Base-by-base conservation (phyloP, 257 asterid genomes). In the Gardenia jasminoides region DNA sequence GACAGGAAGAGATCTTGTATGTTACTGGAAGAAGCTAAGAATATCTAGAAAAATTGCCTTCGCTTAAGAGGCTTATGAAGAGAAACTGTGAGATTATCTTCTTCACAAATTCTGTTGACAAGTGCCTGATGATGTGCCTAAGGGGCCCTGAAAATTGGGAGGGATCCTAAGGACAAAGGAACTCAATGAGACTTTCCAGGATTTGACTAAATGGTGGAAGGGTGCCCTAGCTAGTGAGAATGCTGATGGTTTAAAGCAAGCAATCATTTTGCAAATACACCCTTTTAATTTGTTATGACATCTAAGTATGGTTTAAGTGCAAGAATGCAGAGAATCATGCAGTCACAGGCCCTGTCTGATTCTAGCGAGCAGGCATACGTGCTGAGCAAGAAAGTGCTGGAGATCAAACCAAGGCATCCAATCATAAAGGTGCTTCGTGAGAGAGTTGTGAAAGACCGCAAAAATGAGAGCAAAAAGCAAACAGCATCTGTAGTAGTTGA, bases 1-100 rank as follows among this genome's bases (percentile, higher is more conserved):
- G 96, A 69, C 99, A 95, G 90, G 93, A 95, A 79, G 99, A 95
- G 74, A 93, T 95, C 88, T 95, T 93, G 83, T 95, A 95, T 47
- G 91, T 95, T 66, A 93, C 99, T 47, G 98, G 99, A 79, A 74
- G 96, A 43, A 93, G 89, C 92, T 93, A 93, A 89, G 99, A 95
- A 77, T 97, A 95, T 83, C 79, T 95, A 85, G 97, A 93, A 85
- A 93, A 95, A 83, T 95, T 98, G 72, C 99, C 98, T 16, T 95
- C 93, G 97, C 98, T 95, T 2, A 98, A 95, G 83, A 92, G 96
- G 81, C 90, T 95, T 16, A 82, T 72, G 62, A 95, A 95, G 97
- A 95, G 92, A 80, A 90, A 91, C 82, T 95, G 86, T 19, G 99
- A 93, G 98, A 97, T 92, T 74, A 94, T 94, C 76, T 85, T 89